Percentiles rank a stretch among this genome's conserved stretches.
Conservation (phyloP, 176 grass and related monocot species). For the Melocanna baccifera region DNA sequence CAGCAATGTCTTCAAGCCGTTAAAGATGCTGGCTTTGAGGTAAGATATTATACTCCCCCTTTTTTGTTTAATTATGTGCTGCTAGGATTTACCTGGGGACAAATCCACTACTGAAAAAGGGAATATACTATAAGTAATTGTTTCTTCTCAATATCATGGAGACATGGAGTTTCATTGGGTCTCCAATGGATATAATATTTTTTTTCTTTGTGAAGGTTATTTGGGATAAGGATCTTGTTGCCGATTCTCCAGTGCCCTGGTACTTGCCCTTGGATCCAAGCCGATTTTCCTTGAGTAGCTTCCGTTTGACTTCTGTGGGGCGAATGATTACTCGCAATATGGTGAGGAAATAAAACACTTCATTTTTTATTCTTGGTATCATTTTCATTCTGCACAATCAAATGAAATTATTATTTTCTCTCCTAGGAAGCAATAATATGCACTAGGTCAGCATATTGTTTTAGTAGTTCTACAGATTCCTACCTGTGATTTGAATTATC, state of each 20-base stretch:
- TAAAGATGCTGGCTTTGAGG: slow-evolving; percentile 93
- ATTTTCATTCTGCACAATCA: not conserved
- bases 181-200: not conserved
- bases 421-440: not conserved
- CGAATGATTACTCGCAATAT: slow-evolving; percentile 74
- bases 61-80: slow-evolving; percentile 6
- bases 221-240: slow-evolving; percentile 84
- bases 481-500: not conserved
- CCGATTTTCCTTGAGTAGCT: slow-evolving; percentile 80
- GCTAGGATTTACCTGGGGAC: not conserved
- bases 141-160: slow-evolving; percentile 30
- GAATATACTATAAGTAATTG: not conserved
- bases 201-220: slow-evolving; percentile 63
- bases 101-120: not conserved
- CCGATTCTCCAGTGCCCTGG: slow-evolving; percentile 86
- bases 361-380: not conserved
- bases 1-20: slow-evolving; percentile 84
- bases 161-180: not conserved
- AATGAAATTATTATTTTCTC: slow-evolving; percentile 16
- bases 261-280: slow-evolving; percentile 88
- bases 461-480: not conserved
- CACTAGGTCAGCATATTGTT: not conserved
- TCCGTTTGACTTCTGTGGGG: slow-evolving; percentile 78
- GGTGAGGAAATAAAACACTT: slow-evolving; percentile 42
- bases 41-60: not conserved